Conservation (phyloP, 495 filamentous ascomycete species). For the Penicillium turbatum region DNA sequence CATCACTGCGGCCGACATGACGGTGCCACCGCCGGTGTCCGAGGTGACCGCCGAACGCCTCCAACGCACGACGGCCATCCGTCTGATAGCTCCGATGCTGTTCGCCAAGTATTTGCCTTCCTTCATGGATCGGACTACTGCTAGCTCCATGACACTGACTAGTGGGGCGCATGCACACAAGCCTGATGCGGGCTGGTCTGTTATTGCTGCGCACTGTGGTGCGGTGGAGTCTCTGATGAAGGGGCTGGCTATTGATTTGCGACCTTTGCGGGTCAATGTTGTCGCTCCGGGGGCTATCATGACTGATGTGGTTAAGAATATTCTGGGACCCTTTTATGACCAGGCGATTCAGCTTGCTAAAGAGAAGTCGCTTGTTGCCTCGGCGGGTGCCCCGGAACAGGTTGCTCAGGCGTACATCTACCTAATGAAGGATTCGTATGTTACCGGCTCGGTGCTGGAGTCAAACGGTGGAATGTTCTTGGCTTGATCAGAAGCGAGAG, state of each 20-base stretch:
- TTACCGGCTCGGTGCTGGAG: constrained; percentile 42
- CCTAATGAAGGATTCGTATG: constrained; percentile 55
- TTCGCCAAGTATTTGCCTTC: constrained; percentile 48
- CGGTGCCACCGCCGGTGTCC: constrained; percentile 29
- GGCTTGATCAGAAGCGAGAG: background rate
- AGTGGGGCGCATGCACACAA: constrained; percentile 47
- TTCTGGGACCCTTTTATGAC: constrained; percentile 1
- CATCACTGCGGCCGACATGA: constrained; percentile 52
- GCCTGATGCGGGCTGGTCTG: constrained; percentile 47
- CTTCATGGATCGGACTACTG: constrained; percentile 39
- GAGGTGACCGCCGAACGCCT: constrained; percentile 42
- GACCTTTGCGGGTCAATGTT: constrained; percentile 59
- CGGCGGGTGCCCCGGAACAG: constrained; percentile 52
- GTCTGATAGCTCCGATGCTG: constrained; percentile 48
- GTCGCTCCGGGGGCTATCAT: constrained; percentile 54
- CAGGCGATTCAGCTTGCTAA: constrained; percentile 23
- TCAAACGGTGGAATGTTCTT: constrained; percentile 31
- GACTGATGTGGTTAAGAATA: constrained; percentile 44
- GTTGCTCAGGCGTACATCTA: constrained; percentile 65
- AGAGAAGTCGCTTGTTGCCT: constrained; percentile 37
- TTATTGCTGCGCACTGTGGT: constrained; percentile 43
- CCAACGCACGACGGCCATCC: constrained; percentile 43
- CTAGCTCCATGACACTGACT: constrained; percentile 51
- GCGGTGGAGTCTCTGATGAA: constrained; percentile 43
- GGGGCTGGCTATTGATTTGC: constrained; percentile 56